Evolutionary conservation across 2,329 filamentous ascomycete species (phyloP), one percentile per base, ranked within the genome.

Genomic region (Leptographium lundbergii): DNA sequence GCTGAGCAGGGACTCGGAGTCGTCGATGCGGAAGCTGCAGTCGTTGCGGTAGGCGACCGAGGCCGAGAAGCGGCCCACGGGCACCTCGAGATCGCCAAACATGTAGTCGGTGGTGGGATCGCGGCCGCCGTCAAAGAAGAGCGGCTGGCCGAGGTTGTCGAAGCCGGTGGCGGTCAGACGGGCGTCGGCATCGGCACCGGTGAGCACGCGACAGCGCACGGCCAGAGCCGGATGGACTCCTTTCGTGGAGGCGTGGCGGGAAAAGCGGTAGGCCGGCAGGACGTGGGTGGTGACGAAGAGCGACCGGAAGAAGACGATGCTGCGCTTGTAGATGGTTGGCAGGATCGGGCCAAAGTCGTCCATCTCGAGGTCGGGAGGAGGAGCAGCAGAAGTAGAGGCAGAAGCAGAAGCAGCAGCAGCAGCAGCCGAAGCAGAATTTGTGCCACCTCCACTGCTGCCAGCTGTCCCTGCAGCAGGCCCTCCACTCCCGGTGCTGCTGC

Each of bases 301-400:
- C 1, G 91, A 91, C 61, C 94, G 83, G 73, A 97, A 96, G 66
- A 96, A 84, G 65, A 97, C 88, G 63, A 99, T 95, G 66, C 89
- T 90, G 74, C 95, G 94, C 75, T 99, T 99, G 79, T 99, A 99
- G 60, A 96, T 85, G 57, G 89, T 92, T 17, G 94, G 91, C 57
- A 97, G 75, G 36, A 75, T 77, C 13, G 76, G 76, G 9, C 80
- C 81, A 69, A 85, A 89, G 68, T 81, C 82, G 54, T 81, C 77
- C 19, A 69, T 66, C 36, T 70, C 51, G 5, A 29, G 14, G 11
- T 19, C 39, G n/a, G 19, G 9, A 4, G 42, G n/a, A 19, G 5
- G 13, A n/a, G 14, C 50, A 42, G 32, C 19, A 11, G 4, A 19
- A 13, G 22, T 14, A 9, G 45, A 48, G 5, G 45, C 45, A 9